phyloP scores from a whole-genome alignment of 495 filamentous ascomycete species.

The Penicillium cosmopolitanum region DNA sequence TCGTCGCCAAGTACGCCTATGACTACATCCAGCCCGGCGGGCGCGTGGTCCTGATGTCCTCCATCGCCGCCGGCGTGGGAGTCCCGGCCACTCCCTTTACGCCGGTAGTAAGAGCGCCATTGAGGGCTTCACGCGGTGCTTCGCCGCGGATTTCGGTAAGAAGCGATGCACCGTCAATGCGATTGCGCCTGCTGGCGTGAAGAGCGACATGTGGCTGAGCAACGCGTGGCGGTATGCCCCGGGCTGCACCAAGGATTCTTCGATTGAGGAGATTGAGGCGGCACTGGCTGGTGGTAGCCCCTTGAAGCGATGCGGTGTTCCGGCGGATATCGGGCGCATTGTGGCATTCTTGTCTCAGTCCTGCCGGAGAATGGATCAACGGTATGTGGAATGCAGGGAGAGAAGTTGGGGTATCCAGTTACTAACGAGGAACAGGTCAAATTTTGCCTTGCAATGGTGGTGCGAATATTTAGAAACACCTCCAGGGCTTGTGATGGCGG shows the following conservation, averaged over 20 bases:
- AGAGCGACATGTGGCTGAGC: conserved; percentile 76
- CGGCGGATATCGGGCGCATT: conserved; percentile 62
- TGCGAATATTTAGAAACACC: conserved; percentile 32
- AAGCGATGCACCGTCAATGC: conserved; percentile 77
- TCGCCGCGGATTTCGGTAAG: conserved; percentile 73
- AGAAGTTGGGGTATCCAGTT: background rate
- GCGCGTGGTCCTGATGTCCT: conserved; percentile 62
- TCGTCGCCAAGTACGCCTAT: conserved; percentile 77
- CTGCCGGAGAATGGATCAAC: conserved; percentile 65
- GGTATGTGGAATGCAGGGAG: conserved; percentile 43
- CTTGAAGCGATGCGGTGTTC: conserved; percentile 56
- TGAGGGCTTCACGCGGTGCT: conserved; percentile 76
- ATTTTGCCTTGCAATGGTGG: conserved; percentile 39
- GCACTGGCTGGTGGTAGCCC: conserved; percentile 48
- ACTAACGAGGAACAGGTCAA: conserved; percentile 27
- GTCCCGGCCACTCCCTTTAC: conserved; percentile 76
- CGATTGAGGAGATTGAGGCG: conserved; percentile 45
- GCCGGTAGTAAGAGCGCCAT: conserved; percentile 77
- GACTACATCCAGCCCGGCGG: conserved; percentile 68
- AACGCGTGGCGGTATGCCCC: conserved; percentile 69
- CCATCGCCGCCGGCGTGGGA: conserved; percentile 58
- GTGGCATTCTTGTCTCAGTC: conserved; percentile 58
- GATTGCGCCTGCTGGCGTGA: conserved; percentile 76
- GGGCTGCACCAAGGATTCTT: conserved; percentile 43
- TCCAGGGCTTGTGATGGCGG: background rate